A percentile compares a stretch with the other conserved stretches of the same genome.
Conservation (phyloP, 192 early-diverging fungal genomes). For the Mortierella claussenii region DNA sequence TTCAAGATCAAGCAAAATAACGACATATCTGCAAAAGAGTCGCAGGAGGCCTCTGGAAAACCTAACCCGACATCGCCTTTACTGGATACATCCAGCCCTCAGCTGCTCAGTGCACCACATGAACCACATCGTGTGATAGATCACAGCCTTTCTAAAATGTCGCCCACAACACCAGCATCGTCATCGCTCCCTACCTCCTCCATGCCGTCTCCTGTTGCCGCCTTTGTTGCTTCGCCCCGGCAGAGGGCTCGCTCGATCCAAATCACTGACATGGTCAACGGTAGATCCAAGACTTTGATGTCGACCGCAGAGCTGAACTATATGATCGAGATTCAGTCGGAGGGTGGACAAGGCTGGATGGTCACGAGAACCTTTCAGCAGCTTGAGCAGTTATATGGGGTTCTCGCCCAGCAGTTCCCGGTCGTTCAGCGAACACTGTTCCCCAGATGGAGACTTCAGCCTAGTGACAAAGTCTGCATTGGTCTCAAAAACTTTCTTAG, state of each 20-base stretch:
- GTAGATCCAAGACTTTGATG: slow-evolving; percentile 44
- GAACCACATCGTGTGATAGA: neutral
- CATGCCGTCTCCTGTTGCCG: neutral
- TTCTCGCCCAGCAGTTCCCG: slow-evolving; percentile 32
- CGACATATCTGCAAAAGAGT: neutral
- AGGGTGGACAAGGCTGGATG: slow-evolving; percentile 46
- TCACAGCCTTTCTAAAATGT: neutral
- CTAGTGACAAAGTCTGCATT: slow-evolving; percentile 46
- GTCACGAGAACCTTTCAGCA: slow-evolving; percentile 45
- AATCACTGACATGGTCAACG: slow-evolving; percentile 39
- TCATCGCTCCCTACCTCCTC: neutral
- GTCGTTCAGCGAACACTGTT: slow-evolving; percentile 37
- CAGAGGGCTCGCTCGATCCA: slow-evolving; percentile 7
- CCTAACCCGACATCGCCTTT: neutral
- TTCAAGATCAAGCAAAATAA: slow-evolving; percentile 37
- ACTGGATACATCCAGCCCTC: neutral
- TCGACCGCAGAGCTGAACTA: slow-evolving; percentile 35
- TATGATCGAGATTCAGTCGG: slow-evolving; percentile 41
- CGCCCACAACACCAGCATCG: neutral
- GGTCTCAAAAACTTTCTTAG: slow-evolving; percentile 31
- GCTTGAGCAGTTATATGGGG: slow-evolving; percentile 34
- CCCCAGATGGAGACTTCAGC: slow-evolving; percentile 48
- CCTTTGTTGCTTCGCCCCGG: neutral
- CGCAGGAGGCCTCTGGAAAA: neutral
- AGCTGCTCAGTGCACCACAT: neutral